phyloP scores from a whole-genome alignment of 345 rosid genomes.

The Camelina neglecta region DNA sequence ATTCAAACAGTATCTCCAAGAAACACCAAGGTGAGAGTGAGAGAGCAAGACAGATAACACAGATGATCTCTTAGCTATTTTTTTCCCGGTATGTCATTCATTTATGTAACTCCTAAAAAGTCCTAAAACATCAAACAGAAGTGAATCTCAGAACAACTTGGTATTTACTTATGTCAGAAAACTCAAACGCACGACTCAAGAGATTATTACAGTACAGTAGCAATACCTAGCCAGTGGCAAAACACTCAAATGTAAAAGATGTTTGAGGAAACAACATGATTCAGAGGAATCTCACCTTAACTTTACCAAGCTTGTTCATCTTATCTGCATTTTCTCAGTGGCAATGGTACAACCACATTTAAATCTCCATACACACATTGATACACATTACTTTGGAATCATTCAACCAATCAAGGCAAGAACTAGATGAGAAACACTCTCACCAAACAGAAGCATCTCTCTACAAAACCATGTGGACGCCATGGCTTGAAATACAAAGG shows the following conservation, averaged over 20 bases:
- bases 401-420: not conserved
- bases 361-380: not conserved
- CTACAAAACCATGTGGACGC: not conserved
- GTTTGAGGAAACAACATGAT: conserved; percentile 6
- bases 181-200: not conserved
- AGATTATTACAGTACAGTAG: not conserved
- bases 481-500: not conserved
- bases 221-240: not conserved
- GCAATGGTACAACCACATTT: conserved; percentile 1
- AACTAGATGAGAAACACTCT: not conserved
- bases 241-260: conserved; percentile 22
- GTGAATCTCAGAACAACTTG: conserved; percentile 11
- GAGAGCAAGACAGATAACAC: not conserved
- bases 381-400: not conserved
- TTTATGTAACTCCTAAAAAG: conserved; percentile 31
- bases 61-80: conserved; percentile 26
- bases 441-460: not conserved
- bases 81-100: conserved; percentile 35
- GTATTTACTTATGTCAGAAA: conserved; percentile 1
- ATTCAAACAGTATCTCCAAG: conserved; percentile 40
- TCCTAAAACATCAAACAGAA: conserved; percentile 26
- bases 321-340: conserved; percentile 10
- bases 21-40: conserved; percentile 33
- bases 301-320: conserved; percentile 10
- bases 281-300: conserved; percentile 27